Base-by-base conservation (phyloP, 208 protist genomes). In the Trypanosoma theileri region DNA sequence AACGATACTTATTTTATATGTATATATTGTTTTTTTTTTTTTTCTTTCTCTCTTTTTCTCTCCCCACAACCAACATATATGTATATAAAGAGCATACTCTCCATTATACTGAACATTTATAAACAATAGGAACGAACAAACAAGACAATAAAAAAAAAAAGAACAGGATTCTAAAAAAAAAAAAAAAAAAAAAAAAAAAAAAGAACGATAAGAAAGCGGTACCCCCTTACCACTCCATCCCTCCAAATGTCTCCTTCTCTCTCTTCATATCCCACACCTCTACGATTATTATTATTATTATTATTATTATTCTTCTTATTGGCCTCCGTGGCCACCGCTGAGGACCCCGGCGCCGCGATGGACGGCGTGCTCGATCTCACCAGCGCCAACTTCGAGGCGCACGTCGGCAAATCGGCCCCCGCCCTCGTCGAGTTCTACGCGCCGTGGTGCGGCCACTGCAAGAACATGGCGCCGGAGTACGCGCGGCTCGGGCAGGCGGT, bases 401-500 rank as follows among this genome's bases (percentile, higher is more conserved):
- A 85, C 31, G 85, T 97, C 48, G 71, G 84, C 60, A 71, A 71
- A 24, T 53, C 48, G 16, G 79, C 86, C 13, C 57, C 82, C 54
- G 91, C 83, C 0, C 72, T 96, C 4, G 82, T 98, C 19, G 84
- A 97, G 83, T 97, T 98, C 59, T 98, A 96, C 69, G 88, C 91
- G 14, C 84, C 89, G 63, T 97, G 91, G 94, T 98, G 94, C 66
- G 76, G 80, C 4, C 76, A 93, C 73, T 92, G 88, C 81, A 89
- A 88, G 77, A 61, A 55, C n/a, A 62, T 92, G 63, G 82, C 71
- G 1, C 66, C 68, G 3, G 82, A 85, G 44, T 74, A 76, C 35
- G 67, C 22, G 1, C 41, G 46, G n/a, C 53, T 81, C 4, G 76
- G 68, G 8, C 56, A 28, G 26, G 70, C 70, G 10, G 28, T 35